phyloP scores from a whole-genome alignment of 2,329 filamentous ascomycete genomes.

The Knufia fluminis region DNA sequence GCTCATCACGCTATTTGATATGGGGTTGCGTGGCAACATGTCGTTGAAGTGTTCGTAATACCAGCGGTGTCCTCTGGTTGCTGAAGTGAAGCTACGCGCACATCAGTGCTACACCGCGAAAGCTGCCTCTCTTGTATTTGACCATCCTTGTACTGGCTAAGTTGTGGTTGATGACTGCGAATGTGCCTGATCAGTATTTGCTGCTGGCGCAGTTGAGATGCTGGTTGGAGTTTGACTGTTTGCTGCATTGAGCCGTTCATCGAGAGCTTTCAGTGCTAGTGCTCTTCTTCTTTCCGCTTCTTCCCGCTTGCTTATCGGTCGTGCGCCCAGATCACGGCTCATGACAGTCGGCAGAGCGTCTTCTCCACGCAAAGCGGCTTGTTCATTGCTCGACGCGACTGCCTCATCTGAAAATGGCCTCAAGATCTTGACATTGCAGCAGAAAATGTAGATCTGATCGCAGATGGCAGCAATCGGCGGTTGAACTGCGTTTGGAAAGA shows the following conservation, averaged over 20 bases:
- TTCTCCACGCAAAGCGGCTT: conserved; percentile 57
- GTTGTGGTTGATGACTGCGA: not conserved
- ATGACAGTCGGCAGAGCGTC: conserved; percentile 52
- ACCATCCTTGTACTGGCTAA: not conserved
- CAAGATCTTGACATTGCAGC: conserved; percentile 70
- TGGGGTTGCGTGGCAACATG: too few species aligned
- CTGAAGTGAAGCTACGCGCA: too few species aligned
- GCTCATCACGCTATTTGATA: too few species aligned
- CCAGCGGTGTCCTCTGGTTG: not conserved
- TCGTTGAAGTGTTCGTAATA: too few species aligned
- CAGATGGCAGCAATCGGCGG: conserved; percentile 66
- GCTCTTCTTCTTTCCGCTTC: conserved; percentile 87
- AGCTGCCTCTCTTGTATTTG: not conserved
- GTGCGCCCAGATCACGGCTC: conserved; percentile 35
- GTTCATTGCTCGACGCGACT: conserved; percentile 61
- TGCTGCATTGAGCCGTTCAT: conserved; percentile 84
- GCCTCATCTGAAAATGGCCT: conserved; percentile 78
- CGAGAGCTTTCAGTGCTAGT: conserved; percentile 79
- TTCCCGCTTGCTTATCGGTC: conserved; percentile 61
- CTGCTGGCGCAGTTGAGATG: conserved; percentile 21
- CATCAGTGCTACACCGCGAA: not conserved
- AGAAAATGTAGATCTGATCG: conserved; percentile 61
- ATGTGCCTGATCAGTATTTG: not conserved
- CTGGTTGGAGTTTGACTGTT: conserved; percentile 40
- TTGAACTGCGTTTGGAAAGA: conserved; percentile 81